Base-by-base conservation (phyloP, 164 flowering plant genomes). In the Pachysandra terminalis region DNA sequence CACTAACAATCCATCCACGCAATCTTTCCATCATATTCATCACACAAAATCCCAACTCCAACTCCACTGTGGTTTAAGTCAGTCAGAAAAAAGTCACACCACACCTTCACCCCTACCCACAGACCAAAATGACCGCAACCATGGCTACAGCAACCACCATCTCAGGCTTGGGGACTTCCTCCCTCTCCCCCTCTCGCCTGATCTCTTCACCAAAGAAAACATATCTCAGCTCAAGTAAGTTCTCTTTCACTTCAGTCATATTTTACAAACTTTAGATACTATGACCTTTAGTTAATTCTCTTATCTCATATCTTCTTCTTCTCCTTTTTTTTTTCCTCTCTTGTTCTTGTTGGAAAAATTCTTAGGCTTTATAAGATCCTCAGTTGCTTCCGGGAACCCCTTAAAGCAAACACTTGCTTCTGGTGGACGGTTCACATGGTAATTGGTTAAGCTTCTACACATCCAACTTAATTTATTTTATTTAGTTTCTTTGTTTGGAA, bases 351-450 rank as follows among this genome's bases (percentile, higher is more conserved):
- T 32, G 37, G 37, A 32, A 32, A 32, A 32, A 32, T 23, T 16
- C 51, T 17, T 78, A 89, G 95, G 85, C 16, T 94, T 90, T 65
- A 21, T 88, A 59, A 86, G 74, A 69, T 45, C 88, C 32, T 73
- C 71, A 0, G 75, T 73, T 41, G 68, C 74, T 8, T 78, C 80
- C 1, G 79, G 88, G 68, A 89, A 85, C 76, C 93, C 98, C 19
- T 72, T 88, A 37, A 81, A 70, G 82, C 66, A 65, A 55, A 82
- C 75, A 0, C 59, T 73, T 35, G 80, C 85, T 15, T 83, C 83
- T 0, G 81, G 89, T 63, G 90, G 93, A 66, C 86, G 65, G 75
- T 63, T 80, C 69, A 85, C 88, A 13, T 88, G 97, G 93, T 90
- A 79, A 81, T 26, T 24, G 28, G 10, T 56, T 10, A 8, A 16